These are phyloP conservation scores for Linanthus parryae DNA, from an alignment of 148 eudicot genomes.

Conservation along the genomic window DNA sequence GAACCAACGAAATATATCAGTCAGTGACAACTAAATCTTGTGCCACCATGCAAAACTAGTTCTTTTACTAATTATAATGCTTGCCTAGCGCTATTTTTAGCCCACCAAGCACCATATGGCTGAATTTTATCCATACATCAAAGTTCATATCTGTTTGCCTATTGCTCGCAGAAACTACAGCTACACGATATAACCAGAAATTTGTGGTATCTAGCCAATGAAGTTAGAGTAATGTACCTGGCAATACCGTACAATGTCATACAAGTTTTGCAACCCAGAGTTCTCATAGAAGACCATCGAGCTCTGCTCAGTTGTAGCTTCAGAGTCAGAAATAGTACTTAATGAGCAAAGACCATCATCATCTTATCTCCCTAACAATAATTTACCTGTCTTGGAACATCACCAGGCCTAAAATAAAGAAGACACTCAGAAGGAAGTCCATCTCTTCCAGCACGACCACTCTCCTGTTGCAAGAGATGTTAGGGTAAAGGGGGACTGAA, in stretches of 20 bases:
- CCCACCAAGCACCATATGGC: too few relatives aligned
- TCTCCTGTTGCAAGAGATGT: conserved; percentile 57
- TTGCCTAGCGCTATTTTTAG: too few relatives aligned
- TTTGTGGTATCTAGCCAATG: too few relatives aligned
- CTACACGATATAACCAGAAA: too few relatives aligned
- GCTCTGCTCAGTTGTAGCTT: conserved; percentile 51
- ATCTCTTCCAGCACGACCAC: conserved; percentile 99
- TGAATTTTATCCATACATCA: too few relatives aligned
- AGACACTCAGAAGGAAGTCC: conserved; percentile 96
- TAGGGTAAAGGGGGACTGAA: conserved; percentile 5
- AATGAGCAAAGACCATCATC: neutral
- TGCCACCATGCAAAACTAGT: too few relatives aligned
- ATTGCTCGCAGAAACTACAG: too few relatives aligned
- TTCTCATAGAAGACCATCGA: conserved; percentile 99
- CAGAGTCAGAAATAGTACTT: conserved; percentile 1
- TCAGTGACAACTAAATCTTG: too few relatives aligned
- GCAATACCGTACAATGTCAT: conserved; percentile 77
- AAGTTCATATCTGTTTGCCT: too few relatives aligned
- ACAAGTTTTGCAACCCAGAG: conserved; percentile 87
- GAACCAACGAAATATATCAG: neutral
- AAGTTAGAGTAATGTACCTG: conserved; percentile 43
- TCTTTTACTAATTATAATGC: too few relatives aligned
- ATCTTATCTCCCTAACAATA: neutral
- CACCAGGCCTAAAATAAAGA: conserved; percentile 88
- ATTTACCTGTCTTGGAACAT: conserved; percentile 87